phyloP scores from a whole-genome alignment of 352 stramenopile genomes.

The Phytophthora nicotianae region DNA sequence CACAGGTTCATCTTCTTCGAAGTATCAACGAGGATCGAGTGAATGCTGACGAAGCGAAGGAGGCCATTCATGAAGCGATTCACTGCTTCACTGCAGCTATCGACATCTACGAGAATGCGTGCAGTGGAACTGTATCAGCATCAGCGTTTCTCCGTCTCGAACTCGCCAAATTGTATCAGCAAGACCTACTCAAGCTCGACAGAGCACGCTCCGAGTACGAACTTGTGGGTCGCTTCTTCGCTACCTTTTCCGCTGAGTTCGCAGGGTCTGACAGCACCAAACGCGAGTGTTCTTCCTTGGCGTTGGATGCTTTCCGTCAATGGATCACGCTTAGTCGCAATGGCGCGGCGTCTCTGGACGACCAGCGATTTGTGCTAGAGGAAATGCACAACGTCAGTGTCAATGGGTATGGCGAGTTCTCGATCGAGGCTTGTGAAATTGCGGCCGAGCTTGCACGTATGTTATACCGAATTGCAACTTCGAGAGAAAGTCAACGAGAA shows the following conservation, averaged over 20 bases:
- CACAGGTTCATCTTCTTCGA: constrained; percentile 54
- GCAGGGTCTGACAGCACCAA: constrained; percentile 51
- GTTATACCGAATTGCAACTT: constrained; percentile 39
- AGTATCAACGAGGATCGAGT: constrained; percentile 12
- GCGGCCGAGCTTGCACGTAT: constrained; percentile 43
- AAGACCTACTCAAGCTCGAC: constrained; percentile 24
- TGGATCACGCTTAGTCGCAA: constrained; percentile 36
- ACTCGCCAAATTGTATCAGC: constrained; percentile 59
- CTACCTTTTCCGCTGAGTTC: constrained; percentile 66
- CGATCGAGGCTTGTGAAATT: constrained; percentile 58
- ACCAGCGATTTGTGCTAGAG: constrained; percentile 40
- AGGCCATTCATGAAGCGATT: constrained; percentile 43
- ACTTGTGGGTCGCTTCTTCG: constrained; percentile 59
- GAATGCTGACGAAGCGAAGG: constrained; percentile 22
- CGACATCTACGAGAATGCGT: constrained; percentile 59
- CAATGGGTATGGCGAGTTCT: constrained; percentile 69
- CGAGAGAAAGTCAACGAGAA: constrained; percentile 13
- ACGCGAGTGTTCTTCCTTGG: constrained; percentile 59
- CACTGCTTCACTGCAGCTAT: constrained; percentile 54
- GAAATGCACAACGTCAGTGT: constrained; percentile 51
- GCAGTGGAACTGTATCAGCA: constrained; percentile 57
- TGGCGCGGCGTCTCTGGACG: constrained; percentile 33
- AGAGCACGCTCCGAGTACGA: constrained; percentile 33
- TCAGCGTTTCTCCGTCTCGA: constrained; percentile 67
- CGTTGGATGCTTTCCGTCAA: constrained; percentile 62